A percentile compares a stretch with the other conserved stretches of the same genome.
These are phyloP conservation scores for Tetraselmis chui DNA, from an alignment of 139 green algal genomes.

Conservation along the genomic window DNA sequence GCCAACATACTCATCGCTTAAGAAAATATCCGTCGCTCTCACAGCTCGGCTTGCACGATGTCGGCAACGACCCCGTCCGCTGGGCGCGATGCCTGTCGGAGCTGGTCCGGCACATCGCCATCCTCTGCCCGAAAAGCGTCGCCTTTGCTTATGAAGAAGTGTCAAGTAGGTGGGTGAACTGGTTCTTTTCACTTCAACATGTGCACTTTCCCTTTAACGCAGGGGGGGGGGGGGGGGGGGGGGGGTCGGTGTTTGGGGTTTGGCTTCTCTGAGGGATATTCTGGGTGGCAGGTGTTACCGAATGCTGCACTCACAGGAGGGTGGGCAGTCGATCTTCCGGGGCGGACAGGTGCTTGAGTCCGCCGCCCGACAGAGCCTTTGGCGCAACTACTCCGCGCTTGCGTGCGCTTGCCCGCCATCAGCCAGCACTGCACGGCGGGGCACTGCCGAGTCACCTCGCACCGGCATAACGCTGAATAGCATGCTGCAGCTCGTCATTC, in stretches of 20 bases:
- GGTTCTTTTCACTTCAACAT: too few relatives aligned
- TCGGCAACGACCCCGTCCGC: not conserved
- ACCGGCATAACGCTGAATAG: not conserved
- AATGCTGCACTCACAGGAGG: not conserved
- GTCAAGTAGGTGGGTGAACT: not conserved
- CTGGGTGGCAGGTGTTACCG: not conserved
- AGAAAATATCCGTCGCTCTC: too few relatives aligned
- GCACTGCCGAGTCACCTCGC: not conserved
- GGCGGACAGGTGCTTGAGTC: not conserved
- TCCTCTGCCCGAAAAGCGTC: not conserved
- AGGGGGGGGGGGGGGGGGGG: too few relatives aligned
- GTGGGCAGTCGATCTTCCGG: not conserved
- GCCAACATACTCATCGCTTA: too few relatives aligned
- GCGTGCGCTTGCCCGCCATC: not conserved
- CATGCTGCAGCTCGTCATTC: not conserved
- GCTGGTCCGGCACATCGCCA: not conserved
- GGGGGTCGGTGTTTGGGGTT: too few relatives aligned
- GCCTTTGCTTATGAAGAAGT: not conserved
- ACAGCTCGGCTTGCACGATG: not conserved
- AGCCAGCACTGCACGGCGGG: not conserved
- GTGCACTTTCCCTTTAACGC: too few relatives aligned
- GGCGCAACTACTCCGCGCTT: not conserved
- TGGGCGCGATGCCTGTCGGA: not conserved
- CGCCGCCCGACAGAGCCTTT: not conserved
- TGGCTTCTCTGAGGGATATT: too few relatives aligned